phyloP scores from a whole-genome alignment of 2,329 filamentous ascomycete genomes.

The Didymella segeticola region DNA sequence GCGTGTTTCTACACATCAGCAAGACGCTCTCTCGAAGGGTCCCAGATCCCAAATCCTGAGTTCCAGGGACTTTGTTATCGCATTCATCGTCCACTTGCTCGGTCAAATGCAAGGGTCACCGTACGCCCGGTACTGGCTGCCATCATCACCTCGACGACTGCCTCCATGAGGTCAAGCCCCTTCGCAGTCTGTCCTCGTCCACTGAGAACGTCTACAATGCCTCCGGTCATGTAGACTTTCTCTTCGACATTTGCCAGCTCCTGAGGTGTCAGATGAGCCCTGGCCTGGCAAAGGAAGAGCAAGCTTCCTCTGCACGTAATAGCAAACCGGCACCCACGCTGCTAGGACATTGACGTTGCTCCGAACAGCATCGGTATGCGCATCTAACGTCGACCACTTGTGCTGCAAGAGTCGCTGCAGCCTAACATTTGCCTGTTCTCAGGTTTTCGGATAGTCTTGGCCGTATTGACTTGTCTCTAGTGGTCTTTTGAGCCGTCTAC shows the following conservation, averaged over 20 bases:
- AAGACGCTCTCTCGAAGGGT: conserved; percentile 3
- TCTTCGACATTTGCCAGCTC: background rate
- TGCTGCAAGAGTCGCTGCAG: background rate
- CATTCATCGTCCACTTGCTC: background rate
- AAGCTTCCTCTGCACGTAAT: background rate
- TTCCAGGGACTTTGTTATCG: background rate
- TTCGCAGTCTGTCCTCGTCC: background rate
- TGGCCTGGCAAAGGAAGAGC: background rate
- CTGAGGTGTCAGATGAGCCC: background rate
- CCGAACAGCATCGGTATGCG: background rate
- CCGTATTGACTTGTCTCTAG: too few species aligned
- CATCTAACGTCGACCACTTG: conserved; percentile 4
- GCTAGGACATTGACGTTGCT: background rate
- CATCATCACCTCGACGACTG: conserved; percentile 16
- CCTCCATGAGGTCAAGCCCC: conserved; percentile 8
- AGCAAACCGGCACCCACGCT: background rate
- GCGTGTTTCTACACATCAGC: conserved; percentile 2
- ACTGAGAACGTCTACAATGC: background rate
- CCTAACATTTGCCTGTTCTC: background rate
- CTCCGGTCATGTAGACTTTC: background rate
- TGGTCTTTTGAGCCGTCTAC: conserved; percentile 4
- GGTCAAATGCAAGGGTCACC: conserved; percentile 1
- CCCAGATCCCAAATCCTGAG: conserved; percentile 1
- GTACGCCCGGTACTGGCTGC: conserved; percentile 13
- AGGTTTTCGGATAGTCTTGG: too few species aligned